These are phyloP conservation scores for Globisporangium irregulare DNA, from an alignment of 352 stramenopile species.

Conservation along the genomic window DNA sequence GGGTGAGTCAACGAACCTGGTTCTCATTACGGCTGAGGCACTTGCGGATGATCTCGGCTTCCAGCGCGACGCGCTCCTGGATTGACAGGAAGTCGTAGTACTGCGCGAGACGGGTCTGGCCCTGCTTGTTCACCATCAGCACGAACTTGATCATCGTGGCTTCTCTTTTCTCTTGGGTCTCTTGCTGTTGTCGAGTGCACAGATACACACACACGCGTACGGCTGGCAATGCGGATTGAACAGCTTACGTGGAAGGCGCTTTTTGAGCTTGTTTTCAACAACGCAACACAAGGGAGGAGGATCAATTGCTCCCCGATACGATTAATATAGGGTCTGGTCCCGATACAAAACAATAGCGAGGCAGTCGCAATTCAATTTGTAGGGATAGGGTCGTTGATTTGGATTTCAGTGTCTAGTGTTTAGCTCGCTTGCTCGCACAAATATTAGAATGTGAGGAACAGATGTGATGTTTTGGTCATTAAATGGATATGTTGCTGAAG, in stretches of 20 bases:
- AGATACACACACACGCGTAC: background rate
- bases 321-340: background rate
- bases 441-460: background rate
- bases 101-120: slow-evolving; percentile 98
- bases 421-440: background rate
- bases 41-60: slow-evolving; percentile 99
- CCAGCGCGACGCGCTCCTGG: slow-evolving; percentile 96
- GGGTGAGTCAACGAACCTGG: slow-evolving; percentile 41
- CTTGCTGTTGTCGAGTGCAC: slow-evolving; percentile 1
- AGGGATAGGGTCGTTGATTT: background rate
- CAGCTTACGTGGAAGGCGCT: slow-evolving; percentile 5
- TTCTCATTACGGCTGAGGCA: slow-evolving; percentile 98
- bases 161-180: background rate
- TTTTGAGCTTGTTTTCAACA: slow-evolving; percentile 1
- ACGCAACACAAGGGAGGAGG: background rate
- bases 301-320: background rate
- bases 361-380: background rate
- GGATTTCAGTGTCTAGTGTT: background rate
- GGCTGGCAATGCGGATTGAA: background rate
- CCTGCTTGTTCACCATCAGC: slow-evolving; percentile 99
- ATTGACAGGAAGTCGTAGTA: slow-evolving; percentile 99
- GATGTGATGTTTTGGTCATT: background rate
- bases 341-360: background rate
- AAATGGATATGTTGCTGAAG: background rate
- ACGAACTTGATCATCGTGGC: slow-evolving; percentile 93